Base-by-base conservation (phyloP, 805 yeast species). In the Sugiyamaella marilandica region DNA sequence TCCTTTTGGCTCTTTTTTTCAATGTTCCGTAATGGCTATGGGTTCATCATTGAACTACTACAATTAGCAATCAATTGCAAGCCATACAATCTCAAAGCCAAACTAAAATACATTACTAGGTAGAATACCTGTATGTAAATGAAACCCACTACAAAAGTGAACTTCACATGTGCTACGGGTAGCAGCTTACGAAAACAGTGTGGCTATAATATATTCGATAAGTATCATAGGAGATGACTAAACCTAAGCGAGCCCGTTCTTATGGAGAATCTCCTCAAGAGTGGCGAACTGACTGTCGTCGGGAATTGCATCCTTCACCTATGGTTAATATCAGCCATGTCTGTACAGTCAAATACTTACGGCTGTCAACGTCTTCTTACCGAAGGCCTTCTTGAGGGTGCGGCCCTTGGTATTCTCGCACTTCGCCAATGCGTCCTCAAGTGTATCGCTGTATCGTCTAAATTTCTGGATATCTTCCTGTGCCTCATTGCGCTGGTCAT, bases 321-420 rank as follows among this genome's bases (percentile, higher is more conserved):
- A 47, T 47, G 14, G 33, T 31, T 29, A 37, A 16, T 44, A 24
- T 21, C 11, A 11, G 16, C 35, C 18, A 31, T 31, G 37, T 8
- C 7, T 16, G 11, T 18, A 10, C 19, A 7, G 19, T 13, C 11
- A 16, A 5, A n/a, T 21, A 50, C 53, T 49, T 24, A 55, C 56
- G 29, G 61, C 58, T 13, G 54, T 54, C 39, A 62, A 39, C 19
- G 60, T 58, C 58, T 62, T 60, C 62, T 62, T 60, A 50, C 54
- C 55, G 50, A 54, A 59, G 16, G 62, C 64, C 56, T 60, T 60
- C 59, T 59, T 59, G 44, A 61, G 51, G 36, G 64, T 61, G 24
- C 59, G 62, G 45, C 64, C 64, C 41, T 53, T 54, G n/a, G 64
- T 61, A 34, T 55, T 53, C 53, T 61, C 64, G 21, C 55, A 43